Evolutionary conservation across 768 basidiomycete genomes (phyloP), one percentile per base, ranked within the genome.

Genomic region (Pilatotrama ljubarskyi): DNA sequence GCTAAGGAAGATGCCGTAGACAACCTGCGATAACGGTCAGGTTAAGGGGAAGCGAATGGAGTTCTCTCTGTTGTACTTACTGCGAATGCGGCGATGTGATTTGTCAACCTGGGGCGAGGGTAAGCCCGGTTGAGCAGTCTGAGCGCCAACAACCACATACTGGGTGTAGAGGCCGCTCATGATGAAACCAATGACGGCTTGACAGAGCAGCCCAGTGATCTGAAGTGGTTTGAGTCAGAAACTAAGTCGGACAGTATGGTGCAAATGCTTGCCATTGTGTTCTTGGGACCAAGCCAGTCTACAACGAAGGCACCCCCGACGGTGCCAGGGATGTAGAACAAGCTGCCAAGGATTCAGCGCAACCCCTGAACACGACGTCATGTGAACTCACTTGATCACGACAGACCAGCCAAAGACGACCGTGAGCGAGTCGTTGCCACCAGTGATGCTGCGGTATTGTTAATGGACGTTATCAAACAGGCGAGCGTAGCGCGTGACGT

Each of bases 1-100:
- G 68, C 84, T 86, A 67, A 95, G 70, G 82, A 97, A 97, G 49
- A 97, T 84, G 14, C 95, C 95, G 66, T 97, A 96, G 8, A 97
- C 76, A 35, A 95, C 85, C 84, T 86, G 56, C 43, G 40, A 20
- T 40, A 8, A 49, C 7, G 46, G 37, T 66, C 13, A 58, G 44
- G 17, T 17, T 7, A 9, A n/a, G 22, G 1, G 41, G 58, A 7
- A 20, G 15, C 5, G 25, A 5, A 46, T 25, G 13, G 13, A 11
- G 32, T 13, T 35, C 8, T 15, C 18, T 43, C 40, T 20, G 10
- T 32, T 4, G 22, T 25, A 73, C 82, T 65, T 62, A 87, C 87
- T 29, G 90, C 88, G 62, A 92, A 94, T 7, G 79, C 91, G n/a
- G 74, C 90, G 51, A 93, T 80, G 61, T 91, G 78, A 3, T 76